Conservation (phyloP, 306 rosid genomes). For the Echinosophora koreensis region DNA sequence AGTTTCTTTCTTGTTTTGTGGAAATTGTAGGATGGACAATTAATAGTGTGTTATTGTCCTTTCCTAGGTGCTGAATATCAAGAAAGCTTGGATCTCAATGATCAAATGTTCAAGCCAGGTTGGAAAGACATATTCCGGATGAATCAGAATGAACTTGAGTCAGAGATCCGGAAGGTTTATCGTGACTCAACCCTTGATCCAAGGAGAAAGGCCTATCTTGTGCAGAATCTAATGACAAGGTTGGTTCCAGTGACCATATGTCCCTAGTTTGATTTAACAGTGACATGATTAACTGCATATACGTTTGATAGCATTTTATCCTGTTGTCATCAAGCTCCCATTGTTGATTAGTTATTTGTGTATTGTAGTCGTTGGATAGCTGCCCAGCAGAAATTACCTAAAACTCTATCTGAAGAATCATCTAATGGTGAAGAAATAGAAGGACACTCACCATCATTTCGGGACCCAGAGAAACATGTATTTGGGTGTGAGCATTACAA, state of each 20-base stretch:
- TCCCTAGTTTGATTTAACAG: slow-evolving; percentile 33
- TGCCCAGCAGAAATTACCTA: slow-evolving; percentile 92
- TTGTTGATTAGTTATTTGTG: slow-evolving; percentile 42
- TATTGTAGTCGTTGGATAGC: slow-evolving; percentile 95
- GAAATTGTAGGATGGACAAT: slow-evolving; percentile 31
- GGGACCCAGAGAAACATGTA: slow-evolving; percentile 64
- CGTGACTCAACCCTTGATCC: slow-evolving; percentile 95
- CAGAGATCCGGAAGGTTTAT: slow-evolving; percentile 98
- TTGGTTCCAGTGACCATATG: slow-evolving; percentile 48
- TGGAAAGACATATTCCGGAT: slow-evolving; percentile 99
- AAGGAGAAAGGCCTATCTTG: slow-evolving; percentile 97
- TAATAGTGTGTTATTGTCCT: slow-evolving; percentile 45
- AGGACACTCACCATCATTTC: slow-evolving; percentile 74
- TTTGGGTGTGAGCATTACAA: slow-evolving; percentile 98
- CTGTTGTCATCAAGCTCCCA: slow-evolving; percentile 34
- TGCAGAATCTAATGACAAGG: slow-evolving; percentile 99
- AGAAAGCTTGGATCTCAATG: slow-evolving; percentile 84
- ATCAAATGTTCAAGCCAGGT: slow-evolving; percentile 98
- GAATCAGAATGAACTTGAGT: slow-evolving; percentile 98
- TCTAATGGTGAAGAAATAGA: slow-evolving; percentile 67
- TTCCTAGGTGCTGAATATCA: slow-evolving; percentile 71
- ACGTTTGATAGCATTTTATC: slow-evolving; percentile 31
- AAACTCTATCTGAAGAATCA: slow-evolving; percentile 67
- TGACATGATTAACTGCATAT: slow-evolving; percentile 33
- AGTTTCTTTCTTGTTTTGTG: slow-evolving; percentile 41